Evolutionary conservation across 2,329 filamentous ascomycete species (phyloP).

Genomic region (Aspergillus sp.): DNA sequence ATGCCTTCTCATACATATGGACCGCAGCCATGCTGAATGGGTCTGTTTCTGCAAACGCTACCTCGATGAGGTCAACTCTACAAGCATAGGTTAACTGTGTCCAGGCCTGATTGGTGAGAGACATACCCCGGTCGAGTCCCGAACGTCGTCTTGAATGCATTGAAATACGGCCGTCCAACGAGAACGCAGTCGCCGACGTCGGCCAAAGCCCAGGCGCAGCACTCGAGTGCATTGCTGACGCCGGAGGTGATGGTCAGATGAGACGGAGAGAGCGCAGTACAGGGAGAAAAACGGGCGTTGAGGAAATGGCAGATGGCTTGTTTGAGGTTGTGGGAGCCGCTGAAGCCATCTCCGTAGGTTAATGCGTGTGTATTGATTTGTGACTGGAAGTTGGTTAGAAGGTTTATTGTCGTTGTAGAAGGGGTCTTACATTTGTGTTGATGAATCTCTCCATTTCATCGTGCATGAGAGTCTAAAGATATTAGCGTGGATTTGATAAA

Average conservation of each 20-base stretch:
- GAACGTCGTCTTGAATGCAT: constrained; percentile 40
- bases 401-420: not conserved
- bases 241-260: constrained; percentile 21
- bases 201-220: constrained; percentile 14
- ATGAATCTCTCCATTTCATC: constrained; percentile 6
- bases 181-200: constrained; percentile 20
- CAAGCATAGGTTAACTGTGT: not conserved
- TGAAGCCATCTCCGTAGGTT: constrained; percentile 24
- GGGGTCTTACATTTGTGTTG: not conserved
- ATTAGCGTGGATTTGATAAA: not conserved
- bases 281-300: constrained; percentile 16
- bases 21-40: constrained; percentile 38
- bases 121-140: constrained; percentile 31
- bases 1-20: constrained; percentile 36
- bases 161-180: constrained; percentile 32
- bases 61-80: constrained; percentile 31
- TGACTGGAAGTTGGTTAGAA: constrained; percentile 1
- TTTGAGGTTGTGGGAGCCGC: constrained; percentile 10
- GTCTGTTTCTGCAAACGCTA: constrained; percentile 39
- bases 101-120: not conserved
- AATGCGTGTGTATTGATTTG: constrained; percentile 10
- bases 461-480: constrained; percentile 7
- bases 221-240: constrained; percentile 20
- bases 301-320: constrained; percentile 21
- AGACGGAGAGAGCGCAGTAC: constrained; percentile 7